phyloP scores from a whole-genome alignment of 257 asterid species.

The Misopates orontium region DNA sequence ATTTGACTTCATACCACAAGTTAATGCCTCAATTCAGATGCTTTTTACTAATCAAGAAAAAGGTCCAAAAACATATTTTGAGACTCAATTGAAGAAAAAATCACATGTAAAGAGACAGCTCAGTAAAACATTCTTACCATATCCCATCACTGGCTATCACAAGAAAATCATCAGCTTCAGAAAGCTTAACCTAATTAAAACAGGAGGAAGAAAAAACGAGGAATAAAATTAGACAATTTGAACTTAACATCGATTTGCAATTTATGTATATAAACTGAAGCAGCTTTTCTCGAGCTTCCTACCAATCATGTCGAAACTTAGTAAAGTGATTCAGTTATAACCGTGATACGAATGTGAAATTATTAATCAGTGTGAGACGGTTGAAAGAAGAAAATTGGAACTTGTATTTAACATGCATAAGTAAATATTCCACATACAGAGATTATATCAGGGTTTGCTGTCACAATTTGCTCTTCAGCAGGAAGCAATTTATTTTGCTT shows the following conservation, averaged over 20 bases:
- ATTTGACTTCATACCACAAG: conserved; percentile 8
- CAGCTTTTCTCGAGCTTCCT: conserved; percentile 9
- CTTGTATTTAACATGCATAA: conserved; percentile 12
- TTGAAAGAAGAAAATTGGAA: conserved; percentile 9
- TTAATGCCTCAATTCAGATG: conserved; percentile 4
- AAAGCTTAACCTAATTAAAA: conserved; percentile 68
- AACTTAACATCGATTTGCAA: conserved; percentile 11
- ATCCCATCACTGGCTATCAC: conserved; percentile 98
- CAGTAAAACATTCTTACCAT: conserved; percentile 55
- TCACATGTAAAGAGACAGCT: conserved; percentile 4
- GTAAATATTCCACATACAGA: conserved; percentile 48
- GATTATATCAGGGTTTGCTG: conserved; percentile 82
- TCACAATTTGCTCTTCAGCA: conserved; percentile 84
- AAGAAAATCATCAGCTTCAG: conserved; percentile 81
- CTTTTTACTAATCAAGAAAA: conserved; percentile 4
- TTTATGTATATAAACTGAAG: not conserved
- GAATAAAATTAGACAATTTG: conserved; percentile 22
- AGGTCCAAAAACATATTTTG: not conserved
- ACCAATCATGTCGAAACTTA: not conserved
- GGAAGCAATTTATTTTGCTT: conserved; percentile 83
- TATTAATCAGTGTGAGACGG: not conserved
- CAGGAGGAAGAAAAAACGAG: conserved; percentile 16
- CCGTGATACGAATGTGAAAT: not conserved
- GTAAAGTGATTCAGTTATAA: not conserved
- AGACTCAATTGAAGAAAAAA: not conserved